These are phyloP conservation scores for Cutaneotrichosporon mucoides DNA, from an alignment of 1,284 basidiomycete genomes.

Conservation along the genomic window DNA sequence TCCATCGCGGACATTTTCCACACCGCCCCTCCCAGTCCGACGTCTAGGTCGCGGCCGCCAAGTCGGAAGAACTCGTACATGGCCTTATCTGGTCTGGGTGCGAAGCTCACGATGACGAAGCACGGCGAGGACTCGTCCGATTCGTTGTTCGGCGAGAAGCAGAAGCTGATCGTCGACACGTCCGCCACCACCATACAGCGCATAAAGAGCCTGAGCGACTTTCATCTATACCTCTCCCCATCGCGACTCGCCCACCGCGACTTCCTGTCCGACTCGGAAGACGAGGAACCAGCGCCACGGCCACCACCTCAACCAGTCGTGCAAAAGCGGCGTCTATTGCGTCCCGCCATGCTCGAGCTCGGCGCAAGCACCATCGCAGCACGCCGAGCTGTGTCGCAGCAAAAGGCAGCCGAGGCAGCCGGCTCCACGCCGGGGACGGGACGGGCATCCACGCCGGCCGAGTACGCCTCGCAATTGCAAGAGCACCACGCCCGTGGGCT, in stretches of 20 bases:
- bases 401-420: not conserved
- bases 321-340: constrained; percentile 17
- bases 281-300: constrained; percentile 15
- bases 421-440: not conserved
- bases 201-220: constrained; percentile 43
- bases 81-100: constrained; percentile 4
- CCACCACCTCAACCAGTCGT: not conserved
- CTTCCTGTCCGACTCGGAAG: constrained; percentile 38
- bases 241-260: constrained; percentile 43
- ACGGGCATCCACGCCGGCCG: constrained; percentile 7
- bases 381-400: constrained; percentile 13
- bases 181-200: constrained; percentile 20
- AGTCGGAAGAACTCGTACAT: not conserved
- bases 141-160: not conserved
- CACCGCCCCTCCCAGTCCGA: constrained; percentile 35
- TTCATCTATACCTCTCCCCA: constrained; percentile 48
- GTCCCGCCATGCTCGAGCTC: constrained; percentile 27
- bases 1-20: constrained; percentile 48
- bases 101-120: constrained; percentile 22
- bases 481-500: constrained; percentile 40
- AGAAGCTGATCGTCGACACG: constrained; percentile 1
- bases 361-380: constrained; percentile 12
- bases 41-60: not conserved
- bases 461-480: constrained; percentile 39
- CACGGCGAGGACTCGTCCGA: not conserved